Conservation (phyloP, 257 asterid species). For the Solanum lycopersicoides region DNA sequence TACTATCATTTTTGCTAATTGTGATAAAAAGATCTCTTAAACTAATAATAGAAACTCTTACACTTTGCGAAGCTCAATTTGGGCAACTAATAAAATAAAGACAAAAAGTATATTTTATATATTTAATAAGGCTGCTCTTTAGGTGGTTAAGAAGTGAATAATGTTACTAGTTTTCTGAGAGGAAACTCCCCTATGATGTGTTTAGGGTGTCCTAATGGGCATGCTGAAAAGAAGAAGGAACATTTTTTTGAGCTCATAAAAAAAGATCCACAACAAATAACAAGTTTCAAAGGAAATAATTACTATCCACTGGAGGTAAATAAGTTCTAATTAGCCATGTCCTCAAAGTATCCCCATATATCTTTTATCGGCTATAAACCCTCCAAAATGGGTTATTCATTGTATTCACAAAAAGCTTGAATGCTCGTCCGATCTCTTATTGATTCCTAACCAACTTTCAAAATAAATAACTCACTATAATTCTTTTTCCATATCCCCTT, state of each 20-base stretch:
- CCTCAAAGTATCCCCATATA: not conserved
- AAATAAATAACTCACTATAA: too few species aligned
- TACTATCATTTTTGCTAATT: not conserved
- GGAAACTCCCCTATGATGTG: not conserved
- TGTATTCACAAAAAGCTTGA: too few species aligned
- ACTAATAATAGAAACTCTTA: not conserved
- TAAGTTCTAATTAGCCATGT: not conserved
- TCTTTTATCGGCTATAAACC: too few species aligned
- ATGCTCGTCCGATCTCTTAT: too few species aligned
- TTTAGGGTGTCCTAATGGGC: not conserved
- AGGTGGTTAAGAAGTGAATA: not conserved
- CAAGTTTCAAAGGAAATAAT: not conserved
- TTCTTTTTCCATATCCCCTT: too few species aligned
- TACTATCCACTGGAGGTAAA: not conserved
- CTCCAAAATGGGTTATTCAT: not conserved
- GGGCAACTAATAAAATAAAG: not conserved
- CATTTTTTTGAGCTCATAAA: not conserved
- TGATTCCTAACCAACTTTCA: too few species aligned
- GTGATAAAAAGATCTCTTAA: not conserved
- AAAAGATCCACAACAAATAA: not conserved
- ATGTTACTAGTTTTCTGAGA: not conserved
- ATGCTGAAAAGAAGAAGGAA: not conserved
- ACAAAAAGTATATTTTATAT: too few species aligned
- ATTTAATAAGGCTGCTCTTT: too few species aligned
- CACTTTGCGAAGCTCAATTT: not conserved